These are phyloP conservation scores for Pseudonitzschia pungens DNA, from an alignment of 108 stramenopile genomes.

Conservation along the genomic window DNA sequence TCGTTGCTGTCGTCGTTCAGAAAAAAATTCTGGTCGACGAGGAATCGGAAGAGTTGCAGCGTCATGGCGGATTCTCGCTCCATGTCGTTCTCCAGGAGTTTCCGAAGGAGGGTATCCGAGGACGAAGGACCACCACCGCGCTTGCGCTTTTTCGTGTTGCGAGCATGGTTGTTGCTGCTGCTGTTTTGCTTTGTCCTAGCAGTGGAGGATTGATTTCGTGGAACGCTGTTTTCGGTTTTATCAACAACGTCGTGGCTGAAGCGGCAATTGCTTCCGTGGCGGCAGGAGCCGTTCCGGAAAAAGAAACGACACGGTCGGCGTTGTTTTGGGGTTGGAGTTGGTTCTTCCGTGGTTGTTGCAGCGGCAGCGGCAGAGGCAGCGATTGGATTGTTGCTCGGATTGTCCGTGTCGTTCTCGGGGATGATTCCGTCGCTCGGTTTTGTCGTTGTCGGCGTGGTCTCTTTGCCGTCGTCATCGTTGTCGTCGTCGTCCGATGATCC, in stretches of 20 bases:
- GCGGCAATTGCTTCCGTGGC: slow-evolving; percentile 46
- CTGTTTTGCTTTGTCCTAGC: not conserved
- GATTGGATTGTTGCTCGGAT: not conserved
- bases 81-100: slow-evolving; percentile 69
- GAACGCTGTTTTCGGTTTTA: not conserved
- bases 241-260: slow-evolving; percentile 58
- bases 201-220: not conserved
- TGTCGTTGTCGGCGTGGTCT: not conserved
- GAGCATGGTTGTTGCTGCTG: not conserved
- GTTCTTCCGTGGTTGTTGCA: no score
- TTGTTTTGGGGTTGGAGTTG: not conserved
- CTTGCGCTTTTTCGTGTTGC: slow-evolving; percentile 24
- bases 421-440: not conserved
- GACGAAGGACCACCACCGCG: slow-evolving; percentile 29
- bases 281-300: slow-evolving; percentile 48
- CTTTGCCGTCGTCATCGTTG: not conserved
- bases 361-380: no score
- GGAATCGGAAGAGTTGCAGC: slow-evolving; percentile 72
- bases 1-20: not conserved
- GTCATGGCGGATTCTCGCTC: slow-evolving; percentile 68
- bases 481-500: slow-evolving; percentile 51
- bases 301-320: slow-evolving; percentile 48
- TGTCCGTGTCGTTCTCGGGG: not conserved
- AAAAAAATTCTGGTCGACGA: slow-evolving; percentile 75
- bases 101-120: slow-evolving; percentile 54